phyloP scores from a whole-genome alignment of 2,329 filamentous ascomycete genomes.

The Scedosporium aurantiacum region DNA sequence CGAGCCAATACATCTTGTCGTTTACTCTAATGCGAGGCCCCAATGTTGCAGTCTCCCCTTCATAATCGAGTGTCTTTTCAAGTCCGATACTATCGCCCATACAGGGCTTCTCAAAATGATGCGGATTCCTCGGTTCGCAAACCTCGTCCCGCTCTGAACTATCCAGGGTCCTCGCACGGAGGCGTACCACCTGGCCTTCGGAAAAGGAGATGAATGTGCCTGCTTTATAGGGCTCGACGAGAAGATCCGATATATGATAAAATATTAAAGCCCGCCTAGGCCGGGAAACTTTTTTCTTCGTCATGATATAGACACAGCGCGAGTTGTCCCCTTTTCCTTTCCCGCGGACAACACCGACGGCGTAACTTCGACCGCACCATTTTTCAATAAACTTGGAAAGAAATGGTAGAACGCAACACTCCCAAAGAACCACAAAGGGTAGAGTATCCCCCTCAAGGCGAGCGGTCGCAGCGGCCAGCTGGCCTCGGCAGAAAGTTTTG shows the following conservation, averaged over 20 bases:
- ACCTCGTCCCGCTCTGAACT: slow-evolving; percentile 28
- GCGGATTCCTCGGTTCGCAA: slow-evolving; percentile 29
- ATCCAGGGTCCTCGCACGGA: slow-evolving; percentile 24
- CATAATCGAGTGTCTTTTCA: slow-evolving; percentile 16
- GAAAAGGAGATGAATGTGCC: neutral
- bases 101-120: slow-evolving; percentile 28
- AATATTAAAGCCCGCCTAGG: neutral
- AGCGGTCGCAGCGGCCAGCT: neutral
- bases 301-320: slow-evolving; percentile 29
- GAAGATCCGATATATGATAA: neutral
- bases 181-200: neutral
- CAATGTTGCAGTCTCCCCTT: slow-evolving; percentile 28
- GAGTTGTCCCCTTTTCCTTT: slow-evolving; percentile 20
- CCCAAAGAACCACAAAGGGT: slow-evolving; percentile 29
- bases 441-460: slow-evolving; percentile 16
- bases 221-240: neutral
- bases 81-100: slow-evolving; percentile 36
- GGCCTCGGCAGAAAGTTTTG: neutral
- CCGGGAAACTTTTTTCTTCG: neutral
- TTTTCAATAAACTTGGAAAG: slow-evolving; percentile 28
- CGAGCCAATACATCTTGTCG: slow-evolving; percentile 28
- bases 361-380: slow-evolving; percentile 28
- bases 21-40: slow-evolving; percentile 28
- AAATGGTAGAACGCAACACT: slow-evolving; percentile 32
- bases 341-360: slow-evolving; percentile 27